Evolutionary conservation across 2,329 filamentous ascomycete genomes (phyloP), one percentile per base, ranked within the genome.

Genomic region (Fusarium pseudoanthophilum): DNA sequence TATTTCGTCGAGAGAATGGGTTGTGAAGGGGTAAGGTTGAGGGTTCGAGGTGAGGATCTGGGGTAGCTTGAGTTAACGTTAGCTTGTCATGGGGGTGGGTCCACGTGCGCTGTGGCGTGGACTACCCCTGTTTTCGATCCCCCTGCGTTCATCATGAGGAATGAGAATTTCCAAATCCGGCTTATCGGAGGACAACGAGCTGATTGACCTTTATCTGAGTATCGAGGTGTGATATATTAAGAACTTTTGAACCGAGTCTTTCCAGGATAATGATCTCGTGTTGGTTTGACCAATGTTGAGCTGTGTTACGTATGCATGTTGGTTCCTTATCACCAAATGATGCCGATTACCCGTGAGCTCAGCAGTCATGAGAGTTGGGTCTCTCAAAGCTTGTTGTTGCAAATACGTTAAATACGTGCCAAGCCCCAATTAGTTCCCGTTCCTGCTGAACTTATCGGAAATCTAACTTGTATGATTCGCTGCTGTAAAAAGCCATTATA

Each of bases 41-140:
- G 14, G 37, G 72, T 60, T 52, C 15, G 24, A 67, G 70, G 40
- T 37, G 18, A 46, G 53, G 60, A 62, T 60, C 60, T 61, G 67
- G 67, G 60, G 57, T 36, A 56, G 72, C 57, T 72, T 52, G 60
- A 62, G 56, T 55, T 36, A 59, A 69, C 60, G 59, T 55, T 36
- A 59, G 72, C 60, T 69, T 21, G 55, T 51, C n/a, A 67, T 67
- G 60, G 51, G 68, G 51, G 72, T 70, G 72, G 72, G 42, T 74
- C 71, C 71, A 72, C 52, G 46, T 72, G 71, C 52, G 21, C 30
- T 26, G 69, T 73, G 70, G 70, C 69, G 61, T 73, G 70, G 56
- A 45, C 40, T 20, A 49, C 58, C 70, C 71, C 63, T 69, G 67
- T 46, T 43, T 24, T 24, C 18, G 20, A 11, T 15, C 34, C 11